phyloP scores from a whole-genome alignment of 106 monocot genomes.

The Dendrobium nobile region DNA sequence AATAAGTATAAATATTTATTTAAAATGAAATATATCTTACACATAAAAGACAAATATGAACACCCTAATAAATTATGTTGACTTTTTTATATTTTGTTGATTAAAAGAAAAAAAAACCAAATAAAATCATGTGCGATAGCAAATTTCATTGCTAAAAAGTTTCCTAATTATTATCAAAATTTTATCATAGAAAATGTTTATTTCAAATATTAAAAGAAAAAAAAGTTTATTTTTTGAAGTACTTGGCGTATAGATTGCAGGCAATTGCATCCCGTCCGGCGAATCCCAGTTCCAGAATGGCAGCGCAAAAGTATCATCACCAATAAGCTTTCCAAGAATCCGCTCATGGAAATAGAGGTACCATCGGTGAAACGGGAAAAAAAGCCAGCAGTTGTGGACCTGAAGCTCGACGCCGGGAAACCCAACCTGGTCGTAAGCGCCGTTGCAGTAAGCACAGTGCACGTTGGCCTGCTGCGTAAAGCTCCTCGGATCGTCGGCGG shows the following conservation, averaged over 20 bases:
- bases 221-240: no score
- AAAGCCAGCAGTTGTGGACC: conserved; percentile 26
- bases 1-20: no score
- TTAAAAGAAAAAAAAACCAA: no score
- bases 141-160: no score
- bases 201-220: background rate
- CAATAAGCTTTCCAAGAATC: conserved; percentile 29
- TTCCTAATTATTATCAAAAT: background rate
- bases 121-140: no score
- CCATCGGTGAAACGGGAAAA: conserved; percentile 26
- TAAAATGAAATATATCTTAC: no score
- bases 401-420: conserved; percentile 13
- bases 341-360: conserved; percentile 34
- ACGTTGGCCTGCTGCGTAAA: conserved; percentile 22
- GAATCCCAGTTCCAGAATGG: conserved; percentile 34
- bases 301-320: conserved; percentile 26
- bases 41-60: no score
- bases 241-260: conserved; percentile 9
- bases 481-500: conserved; percentile 20
- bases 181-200: background rate
- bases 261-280: conserved; percentile 21
- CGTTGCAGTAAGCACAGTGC: conserved; percentile 35
- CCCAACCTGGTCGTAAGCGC: conserved; percentile 23
- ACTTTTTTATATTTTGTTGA: no score
- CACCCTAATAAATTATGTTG: no score